Conservation (phyloP, 1,284 basidiomycete species). For the Lentinula novae-zelandiae region DNA sequence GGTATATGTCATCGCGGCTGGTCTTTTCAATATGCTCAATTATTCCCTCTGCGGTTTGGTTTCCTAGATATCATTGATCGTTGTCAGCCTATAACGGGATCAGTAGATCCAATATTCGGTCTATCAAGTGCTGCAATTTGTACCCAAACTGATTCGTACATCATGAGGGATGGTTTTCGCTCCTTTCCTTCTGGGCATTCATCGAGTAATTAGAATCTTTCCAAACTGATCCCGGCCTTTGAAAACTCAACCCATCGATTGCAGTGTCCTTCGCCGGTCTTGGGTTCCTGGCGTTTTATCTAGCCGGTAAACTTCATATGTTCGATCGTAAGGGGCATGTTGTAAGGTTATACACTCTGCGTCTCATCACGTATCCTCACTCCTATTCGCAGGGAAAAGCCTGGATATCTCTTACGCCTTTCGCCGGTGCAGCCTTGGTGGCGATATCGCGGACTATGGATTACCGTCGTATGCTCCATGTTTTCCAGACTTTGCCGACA, state of each 20-base stretch:
- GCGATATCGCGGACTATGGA: constrained; percentile 93
- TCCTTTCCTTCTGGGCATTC: constrained; percentile 95
- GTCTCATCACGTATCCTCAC: background rate
- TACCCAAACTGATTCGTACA: constrained; percentile 57
- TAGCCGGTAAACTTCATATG: constrained; percentile 89
- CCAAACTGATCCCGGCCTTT: background rate
- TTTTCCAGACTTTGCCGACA: background rate
- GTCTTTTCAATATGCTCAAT: background rate
- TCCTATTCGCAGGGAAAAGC: constrained; percentile 59
- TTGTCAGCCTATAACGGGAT: constrained; percentile 71
- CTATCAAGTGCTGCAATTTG: constrained; percentile 79
- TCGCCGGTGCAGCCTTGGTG: constrained; percentile 79
- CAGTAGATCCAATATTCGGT: constrained; percentile 69
- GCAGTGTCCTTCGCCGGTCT: constrained; percentile 90
- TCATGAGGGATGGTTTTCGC: constrained; percentile 83
- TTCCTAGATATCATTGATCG: constrained; percentile 72
- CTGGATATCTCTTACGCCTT: constrained; percentile 79
- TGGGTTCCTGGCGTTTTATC: constrained; percentile 85
- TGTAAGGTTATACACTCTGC: constrained; percentile 1
- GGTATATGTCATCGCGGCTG: constrained; percentile 35
- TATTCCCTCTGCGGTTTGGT: background rate
- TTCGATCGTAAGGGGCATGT: constrained; percentile 54
- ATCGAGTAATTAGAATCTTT: constrained; percentile 48
- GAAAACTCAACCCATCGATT: constrained; percentile 3
- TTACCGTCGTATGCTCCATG: constrained; percentile 65